Evolutionary conservation across 805 yeast genomes (phyloP).

Genomic region (Zygotorulaspora chibaensis): DNA sequence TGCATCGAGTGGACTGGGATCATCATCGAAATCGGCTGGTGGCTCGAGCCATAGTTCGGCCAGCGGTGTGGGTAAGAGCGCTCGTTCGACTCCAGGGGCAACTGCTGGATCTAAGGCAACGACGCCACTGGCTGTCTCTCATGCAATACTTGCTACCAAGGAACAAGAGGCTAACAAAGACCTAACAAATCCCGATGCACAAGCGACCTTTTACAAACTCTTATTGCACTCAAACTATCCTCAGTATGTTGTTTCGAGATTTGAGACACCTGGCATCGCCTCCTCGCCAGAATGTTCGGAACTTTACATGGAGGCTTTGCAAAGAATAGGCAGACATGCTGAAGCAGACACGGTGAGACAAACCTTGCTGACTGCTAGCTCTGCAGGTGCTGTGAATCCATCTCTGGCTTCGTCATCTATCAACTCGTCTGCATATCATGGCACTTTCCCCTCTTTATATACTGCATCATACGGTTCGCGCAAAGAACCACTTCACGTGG

Average conservation of each 20-base stretch:
- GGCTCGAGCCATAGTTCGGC: background rate
- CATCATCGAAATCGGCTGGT: background rate
- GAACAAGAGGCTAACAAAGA: conserved; percentile 87
- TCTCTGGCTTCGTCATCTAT: conserved; percentile 29
- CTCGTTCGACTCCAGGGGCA: background rate
- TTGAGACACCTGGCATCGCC: conserved; percentile 91
- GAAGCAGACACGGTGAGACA: conserved; percentile 69
- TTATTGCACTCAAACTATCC: conserved; percentile 81
- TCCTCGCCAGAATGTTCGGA: conserved; percentile 72
- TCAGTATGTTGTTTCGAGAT: conserved; percentile 92
- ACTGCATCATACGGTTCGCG: conserved; percentile 51
- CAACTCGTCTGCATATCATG: conserved; percentile 23
- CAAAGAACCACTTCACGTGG: conserved; percentile 87
- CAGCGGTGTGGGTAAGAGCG: no score
- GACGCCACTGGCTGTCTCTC: conserved; percentile 21
- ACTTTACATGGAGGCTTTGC: conserved; percentile 76
- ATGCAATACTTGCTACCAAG: conserved; percentile 48
- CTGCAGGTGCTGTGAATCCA: conserved; percentile 34
- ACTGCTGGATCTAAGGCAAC: conserved; percentile 1
- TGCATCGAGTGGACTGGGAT: background rate
- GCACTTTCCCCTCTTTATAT: conserved; percentile 31
- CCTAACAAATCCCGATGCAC: conserved; percentile 61
- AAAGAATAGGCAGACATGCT: conserved; percentile 67
- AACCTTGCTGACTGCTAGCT: conserved; percentile 39
- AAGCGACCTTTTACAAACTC: conserved; percentile 77